Percentiles rank a stretch among this genome's conserved stretches.
These are phyloP conservation scores for Neobulgaria alba DNA, from an alignment of 2,329 filamentous ascomycete species.

Conservation along the genomic window DNA sequence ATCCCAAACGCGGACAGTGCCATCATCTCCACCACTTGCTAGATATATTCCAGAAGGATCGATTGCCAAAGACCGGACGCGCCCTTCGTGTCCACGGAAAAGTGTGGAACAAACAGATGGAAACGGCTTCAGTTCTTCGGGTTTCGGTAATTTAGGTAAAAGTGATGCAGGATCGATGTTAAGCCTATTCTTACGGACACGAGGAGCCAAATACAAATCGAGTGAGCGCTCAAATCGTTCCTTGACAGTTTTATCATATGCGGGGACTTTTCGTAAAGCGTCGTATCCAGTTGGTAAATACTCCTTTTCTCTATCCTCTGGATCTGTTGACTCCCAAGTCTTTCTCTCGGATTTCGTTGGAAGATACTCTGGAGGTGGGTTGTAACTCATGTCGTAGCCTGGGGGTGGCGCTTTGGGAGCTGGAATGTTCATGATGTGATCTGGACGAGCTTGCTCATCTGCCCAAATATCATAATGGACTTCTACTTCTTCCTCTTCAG, in stretches of 20 bases:
- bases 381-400: constrained; percentile 92
- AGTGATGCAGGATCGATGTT: constrained; percentile 94
- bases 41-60: constrained; percentile 81
- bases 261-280: constrained; percentile 83
- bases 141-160: constrained; percentile 84
- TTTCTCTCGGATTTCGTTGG: constrained; percentile 78
- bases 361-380: constrained; percentile 89
- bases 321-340: constrained; percentile 76
- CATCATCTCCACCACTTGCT: constrained; percentile 90
- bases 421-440: constrained; percentile 89
- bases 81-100: constrained; percentile 80
- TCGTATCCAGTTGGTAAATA: constrained; percentile 78
- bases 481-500: constrained; percentile 65
- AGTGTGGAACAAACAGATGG: constrained; percentile 82
- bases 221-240: constrained; percentile 93
- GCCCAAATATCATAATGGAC: constrained; percentile 83
- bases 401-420: constrained; percentile 90
- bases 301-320: constrained; percentile 84
- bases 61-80: constrained; percentile 75
- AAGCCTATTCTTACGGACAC: constrained; percentile 84
- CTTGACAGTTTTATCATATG: constrained; percentile 82
- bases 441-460: constrained; percentile 72
- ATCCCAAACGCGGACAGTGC: constrained; percentile 85
- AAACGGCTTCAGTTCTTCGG: constrained; percentile 90
- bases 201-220: constrained; percentile 88